Evolutionary conservation across 345 rosid genomes (phyloP).

Genomic region (Garcia nutans): DNA sequence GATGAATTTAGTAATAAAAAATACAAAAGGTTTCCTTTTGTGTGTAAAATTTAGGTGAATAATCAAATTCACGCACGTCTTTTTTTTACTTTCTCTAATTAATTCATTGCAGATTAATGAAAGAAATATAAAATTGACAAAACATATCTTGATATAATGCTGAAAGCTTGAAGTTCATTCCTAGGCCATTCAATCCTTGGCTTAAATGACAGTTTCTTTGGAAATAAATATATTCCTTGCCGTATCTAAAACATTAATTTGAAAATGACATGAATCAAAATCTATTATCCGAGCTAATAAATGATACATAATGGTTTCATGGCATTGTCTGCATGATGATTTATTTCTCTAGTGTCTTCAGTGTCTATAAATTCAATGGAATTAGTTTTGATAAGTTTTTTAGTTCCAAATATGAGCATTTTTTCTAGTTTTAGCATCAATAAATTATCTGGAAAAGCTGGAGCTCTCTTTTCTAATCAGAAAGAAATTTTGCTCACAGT

Average conservation of each 20-base stretch:
- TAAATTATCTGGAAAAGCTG: not conserved
- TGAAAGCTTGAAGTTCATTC: not conserved
- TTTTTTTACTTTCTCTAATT: not conserved
- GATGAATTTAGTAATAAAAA: not conserved
- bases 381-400: not conserved
- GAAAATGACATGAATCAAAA: not conserved
- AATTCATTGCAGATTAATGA: not conserved
- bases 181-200: not conserved
- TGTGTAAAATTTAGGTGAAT: not conserved
- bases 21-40: not conserved
- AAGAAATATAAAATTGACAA: not conserved
- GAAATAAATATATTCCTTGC: not conserved
- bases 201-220: not conserved
- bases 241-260: not conserved
- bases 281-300: not conserved
- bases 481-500: not conserved
- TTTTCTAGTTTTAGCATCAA: not conserved
- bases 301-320: not conserved
- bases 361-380: not conserved
- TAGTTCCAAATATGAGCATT: not conserved
- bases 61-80: not conserved
- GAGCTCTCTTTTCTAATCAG: not conserved
- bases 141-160: not conserved
- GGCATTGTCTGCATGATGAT: not conserved
- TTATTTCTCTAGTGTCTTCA: not conserved